Evolutionary conservation across 768 basidiomycete genomes (phyloP).

Genomic region (Tephrocybe sp.): DNA sequence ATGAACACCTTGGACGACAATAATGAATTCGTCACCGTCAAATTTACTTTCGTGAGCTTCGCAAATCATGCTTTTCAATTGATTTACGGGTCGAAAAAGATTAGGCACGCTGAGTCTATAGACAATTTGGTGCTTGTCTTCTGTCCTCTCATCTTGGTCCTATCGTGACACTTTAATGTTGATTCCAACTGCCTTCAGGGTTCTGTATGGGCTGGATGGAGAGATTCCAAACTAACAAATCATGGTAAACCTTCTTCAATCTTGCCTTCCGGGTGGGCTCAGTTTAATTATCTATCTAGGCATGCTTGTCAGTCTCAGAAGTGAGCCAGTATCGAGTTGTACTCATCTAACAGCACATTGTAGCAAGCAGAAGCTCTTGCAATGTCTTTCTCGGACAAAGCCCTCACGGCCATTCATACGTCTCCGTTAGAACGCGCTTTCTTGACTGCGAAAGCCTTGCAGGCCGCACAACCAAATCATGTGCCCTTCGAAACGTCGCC

Average conservation of each 20-base stretch:
- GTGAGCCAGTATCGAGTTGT: not conserved
- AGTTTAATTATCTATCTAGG: slow-evolving; percentile 31
- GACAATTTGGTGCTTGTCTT: slow-evolving; percentile 60
- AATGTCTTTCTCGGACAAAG: slow-evolving; percentile 42
- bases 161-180: too few species aligned
- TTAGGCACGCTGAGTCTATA: slow-evolving; percentile 75
- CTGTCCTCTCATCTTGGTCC: not conserved
- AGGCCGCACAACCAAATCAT: slow-evolving; percentile 42
- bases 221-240: slow-evolving; percentile 69
- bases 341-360: not conserved
- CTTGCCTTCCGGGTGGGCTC: not conserved
- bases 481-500: slow-evolving; percentile 44
- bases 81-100: slow-evolving; percentile 32
- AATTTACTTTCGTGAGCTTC: slow-evolving; percentile 40
- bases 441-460: slow-evolving; percentile 58
- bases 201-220: slow-evolving; percentile 71
- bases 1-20: not conserved
- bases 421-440: slow-evolving; percentile 66
- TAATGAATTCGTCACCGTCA: slow-evolving; percentile 24
- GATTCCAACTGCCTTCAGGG: slow-evolving; percentile 13
- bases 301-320: slow-evolving; percentile 41
- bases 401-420: slow-evolving; percentile 56
- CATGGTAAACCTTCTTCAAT: slow-evolving; percentile 48
- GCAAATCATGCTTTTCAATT: not conserved
- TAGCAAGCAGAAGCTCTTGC: slow-evolving; percentile 69